phyloP scores from a whole-genome alignment of 1,284 basidiomycete genomes.

The Ustilago nuda region DNA sequence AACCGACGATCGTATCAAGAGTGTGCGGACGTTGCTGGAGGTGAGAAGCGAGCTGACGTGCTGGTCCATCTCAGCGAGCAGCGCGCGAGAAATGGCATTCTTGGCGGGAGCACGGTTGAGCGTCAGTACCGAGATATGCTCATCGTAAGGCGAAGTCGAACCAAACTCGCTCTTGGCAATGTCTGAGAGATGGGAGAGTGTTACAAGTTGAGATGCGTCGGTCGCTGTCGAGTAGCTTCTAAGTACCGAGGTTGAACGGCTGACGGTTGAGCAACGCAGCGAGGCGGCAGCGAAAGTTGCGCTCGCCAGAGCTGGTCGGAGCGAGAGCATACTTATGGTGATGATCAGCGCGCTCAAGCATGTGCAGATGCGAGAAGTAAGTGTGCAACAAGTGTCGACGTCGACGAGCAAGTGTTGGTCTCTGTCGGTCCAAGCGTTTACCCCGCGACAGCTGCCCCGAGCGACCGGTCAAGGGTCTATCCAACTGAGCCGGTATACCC shows the following conservation, averaged over 20 bases:
- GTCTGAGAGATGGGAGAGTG: constrained; percentile 26
- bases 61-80: constrained; percentile 78
- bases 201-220: constrained; percentile 32
- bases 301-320: constrained; percentile 18
- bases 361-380: background rate
- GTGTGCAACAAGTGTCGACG: constrained; percentile 4
- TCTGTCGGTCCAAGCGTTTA: constrained; percentile 15
- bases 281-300: constrained; percentile 1
- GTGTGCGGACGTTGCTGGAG: constrained; percentile 37
- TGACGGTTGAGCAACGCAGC: constrained; percentile 11
- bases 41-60: constrained; percentile 73
- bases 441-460: constrained; percentile 21
- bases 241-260: constrained; percentile 8
- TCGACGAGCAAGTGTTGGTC: constrained; percentile 4
- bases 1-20: constrained; percentile 50
- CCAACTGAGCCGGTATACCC: constrained; percentile 16
- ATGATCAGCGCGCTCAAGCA: background rate
- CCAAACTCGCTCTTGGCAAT: constrained; percentile 29
- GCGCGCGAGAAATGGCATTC: constrained; percentile 85
- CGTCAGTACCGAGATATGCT: constrained; percentile 70
- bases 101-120: constrained; percentile 85
- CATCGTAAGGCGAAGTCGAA: constrained; percentile 26
- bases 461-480: constrained; percentile 2
- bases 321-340: constrained; percentile 18
- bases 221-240: constrained; percentile 36